phyloP scores from a whole-genome alignment of 2,329 filamentous ascomycete genomes.

The Colletotrichum incanum region DNA sequence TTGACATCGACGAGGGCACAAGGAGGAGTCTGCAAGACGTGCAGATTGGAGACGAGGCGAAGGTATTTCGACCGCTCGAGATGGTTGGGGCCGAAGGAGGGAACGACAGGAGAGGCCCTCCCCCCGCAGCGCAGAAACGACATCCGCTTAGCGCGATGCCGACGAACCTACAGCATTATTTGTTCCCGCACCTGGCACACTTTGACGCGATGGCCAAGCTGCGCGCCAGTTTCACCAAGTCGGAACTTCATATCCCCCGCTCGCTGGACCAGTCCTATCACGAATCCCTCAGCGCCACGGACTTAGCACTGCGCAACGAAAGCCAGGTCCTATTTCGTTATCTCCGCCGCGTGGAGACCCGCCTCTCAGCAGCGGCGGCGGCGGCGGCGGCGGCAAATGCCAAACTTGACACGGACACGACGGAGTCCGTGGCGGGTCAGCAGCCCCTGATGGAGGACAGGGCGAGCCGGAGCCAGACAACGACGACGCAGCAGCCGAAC shows the following conservation, averaged over 20 bases:
- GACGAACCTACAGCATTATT: conserved; percentile 43
- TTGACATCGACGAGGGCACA: conserved; percentile 43
- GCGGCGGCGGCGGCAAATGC: not conserved
- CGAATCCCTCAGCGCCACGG: conserved; percentile 38
- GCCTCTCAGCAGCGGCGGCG: not conserved
- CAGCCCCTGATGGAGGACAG: conserved; percentile 7
- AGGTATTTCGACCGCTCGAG: conserved; percentile 8
- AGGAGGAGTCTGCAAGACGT: conserved; percentile 36
- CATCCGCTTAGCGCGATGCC: conserved; percentile 42
- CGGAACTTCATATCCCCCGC: conserved; percentile 43
- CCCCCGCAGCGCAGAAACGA: not conserved
- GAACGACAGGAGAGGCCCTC: conserved; percentile 3
- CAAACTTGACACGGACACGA: not conserved
- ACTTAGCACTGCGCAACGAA: conserved; percentile 35
- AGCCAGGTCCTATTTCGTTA: conserved; percentile 43
- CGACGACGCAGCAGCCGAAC: conserved; percentile 1
- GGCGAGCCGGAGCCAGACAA: not conserved
- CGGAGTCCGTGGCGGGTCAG: not conserved
- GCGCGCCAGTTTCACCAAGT: conserved; percentile 42
- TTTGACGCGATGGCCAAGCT: conserved; percentile 43
- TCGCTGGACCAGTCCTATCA: conserved; percentile 44
- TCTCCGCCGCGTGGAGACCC: conserved; percentile 30
- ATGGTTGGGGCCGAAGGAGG: not conserved
- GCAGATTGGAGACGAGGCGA: conserved; percentile 36
- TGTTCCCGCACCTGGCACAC: conserved; percentile 44